Percentiles rank a stretch among this genome's conserved stretches.
Conservation (phyloP, 163 green algal genomes). For the Chlorella variabilis region DNA sequence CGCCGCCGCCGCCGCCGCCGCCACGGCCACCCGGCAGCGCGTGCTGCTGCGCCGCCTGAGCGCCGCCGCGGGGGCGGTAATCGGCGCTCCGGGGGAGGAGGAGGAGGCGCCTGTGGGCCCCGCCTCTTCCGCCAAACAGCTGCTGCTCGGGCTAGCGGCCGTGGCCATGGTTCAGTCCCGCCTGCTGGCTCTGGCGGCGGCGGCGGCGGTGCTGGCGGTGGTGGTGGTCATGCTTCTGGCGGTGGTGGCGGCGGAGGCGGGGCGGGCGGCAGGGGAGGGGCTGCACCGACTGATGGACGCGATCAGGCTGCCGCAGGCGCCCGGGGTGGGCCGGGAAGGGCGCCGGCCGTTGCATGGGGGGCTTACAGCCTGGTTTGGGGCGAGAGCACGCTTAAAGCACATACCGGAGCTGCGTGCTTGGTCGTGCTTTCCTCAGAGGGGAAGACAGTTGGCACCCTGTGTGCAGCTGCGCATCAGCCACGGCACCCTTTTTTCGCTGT, state of each 20-base stretch:
- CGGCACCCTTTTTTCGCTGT: no score
- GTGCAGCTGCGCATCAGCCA: no score
- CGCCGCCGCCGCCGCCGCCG: background rate
- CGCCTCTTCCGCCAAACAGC: background rate
- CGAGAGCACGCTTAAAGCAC: no score
- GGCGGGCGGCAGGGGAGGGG: background rate
- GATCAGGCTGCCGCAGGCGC: background rate
- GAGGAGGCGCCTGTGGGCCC: no score
- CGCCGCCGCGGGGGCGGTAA: background rate
- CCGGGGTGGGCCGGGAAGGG: no score
- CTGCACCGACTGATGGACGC: background rate
- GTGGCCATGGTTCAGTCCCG: conserved; percentile 16
- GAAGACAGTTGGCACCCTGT: no score
- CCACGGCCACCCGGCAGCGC: background rate
- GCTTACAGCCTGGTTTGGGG: background rate
- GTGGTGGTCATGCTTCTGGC: conserved; percentile 10
- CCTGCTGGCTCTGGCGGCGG: background rate
- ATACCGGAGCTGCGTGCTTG: no score
- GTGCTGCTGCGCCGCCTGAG: conserved; percentile 19
- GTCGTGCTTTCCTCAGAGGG: no score
- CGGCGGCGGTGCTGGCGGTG: background rate
- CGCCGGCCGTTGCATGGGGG: background rate
- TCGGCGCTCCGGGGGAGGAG: background rate
- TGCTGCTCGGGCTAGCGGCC: conserved; percentile 20
- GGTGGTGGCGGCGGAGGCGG: background rate